Evolutionary conservation across 257 asterid genomes (phyloP).

Genomic region (Sherardia arvensis): DNA sequence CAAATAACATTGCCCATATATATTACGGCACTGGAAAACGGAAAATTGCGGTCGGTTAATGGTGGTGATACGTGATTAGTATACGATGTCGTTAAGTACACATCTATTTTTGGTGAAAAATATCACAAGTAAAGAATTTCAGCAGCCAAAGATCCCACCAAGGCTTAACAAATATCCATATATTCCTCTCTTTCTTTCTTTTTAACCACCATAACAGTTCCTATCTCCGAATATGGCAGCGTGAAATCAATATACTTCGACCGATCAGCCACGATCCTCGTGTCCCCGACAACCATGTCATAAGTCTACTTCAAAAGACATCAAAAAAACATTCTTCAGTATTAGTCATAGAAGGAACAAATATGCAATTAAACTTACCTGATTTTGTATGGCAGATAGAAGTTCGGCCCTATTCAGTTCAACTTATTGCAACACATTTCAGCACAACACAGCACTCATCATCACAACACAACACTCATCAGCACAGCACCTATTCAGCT

Average conservation of each 20-base stretch:
- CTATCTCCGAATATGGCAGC: conserved; percentile 48
- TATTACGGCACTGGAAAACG: too few species aligned
- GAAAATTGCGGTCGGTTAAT: too few species aligned
- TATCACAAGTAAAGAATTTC: conserved; percentile 18
- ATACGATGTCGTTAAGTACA: conserved; percentile 21
- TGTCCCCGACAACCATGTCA: conserved; percentile 53
- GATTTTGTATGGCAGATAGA: background rate
- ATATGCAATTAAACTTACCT: conserved; percentile 2
- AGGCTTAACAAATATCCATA: conserved; percentile 44
- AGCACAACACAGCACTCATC: too few species aligned
- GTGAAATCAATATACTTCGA: conserved; percentile 35
- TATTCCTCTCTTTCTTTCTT: conserved; percentile 33
- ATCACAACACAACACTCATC: too few species aligned
- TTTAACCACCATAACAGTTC: conserved; percentile 35
- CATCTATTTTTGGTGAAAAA: too few species aligned
- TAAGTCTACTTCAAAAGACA: conserved; percentile 18
- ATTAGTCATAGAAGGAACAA: background rate
- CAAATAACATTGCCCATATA: too few species aligned
- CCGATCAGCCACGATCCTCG: conserved; percentile 44
- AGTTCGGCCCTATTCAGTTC: too few species aligned
- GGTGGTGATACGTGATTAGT: too few species aligned
- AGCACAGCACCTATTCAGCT: too few species aligned
- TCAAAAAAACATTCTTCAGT: background rate
- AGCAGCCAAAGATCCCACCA: conserved; percentile 44
- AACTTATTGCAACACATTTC: too few species aligned